Base-by-base conservation (phyloP, 169 alveolate species). In the Eimeria zaria region DNA sequence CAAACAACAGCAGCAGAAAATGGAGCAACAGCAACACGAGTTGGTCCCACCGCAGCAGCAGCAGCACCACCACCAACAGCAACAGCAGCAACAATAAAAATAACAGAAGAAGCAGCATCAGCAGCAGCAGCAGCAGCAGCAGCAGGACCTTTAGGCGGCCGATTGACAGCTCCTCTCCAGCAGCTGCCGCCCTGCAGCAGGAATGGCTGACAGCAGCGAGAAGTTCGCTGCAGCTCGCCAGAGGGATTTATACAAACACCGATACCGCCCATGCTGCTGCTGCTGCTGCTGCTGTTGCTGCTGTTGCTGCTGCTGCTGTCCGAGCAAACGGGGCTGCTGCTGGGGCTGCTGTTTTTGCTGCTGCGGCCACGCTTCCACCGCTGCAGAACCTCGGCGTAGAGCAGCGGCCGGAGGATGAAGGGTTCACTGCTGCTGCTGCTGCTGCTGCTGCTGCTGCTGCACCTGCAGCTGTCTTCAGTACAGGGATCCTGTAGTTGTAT, bases 161-260 rank as follows among this genome's bases (percentile, higher is more conserved):
- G 6, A 64, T 83, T 27, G 44, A 51, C 73, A 7, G 91, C 58
- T 5, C 91, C 91, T 33, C 91, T 18, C 76, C 91, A 83, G 74
- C 91, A 83, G 60, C 53, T 12, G 53, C 30, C 24, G n/a, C 60
- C 60, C 74, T 7, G 41, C 55, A 48, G 53, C 55, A 91, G 81
- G 33, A 91, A 91, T 1, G 96, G 91, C 8, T 1, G 41, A 62
- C 81, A 64, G 74, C 87, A 46, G 71, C 92, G 87, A 4, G 55
- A 53, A 1, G 96, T 91, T 12, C 96, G 91, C 84, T 30, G 83
- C 69, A 91, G 51, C 6, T 91, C 96, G 2, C 96, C 96, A 0
- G 96, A 78, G 27, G 96, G 96, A 30, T 91, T 91, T 55, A 91
- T 55, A 24, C 96, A 76, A 36, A 62, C 71, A 33, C 67, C 90